Base-by-base conservation (phyloP, 2,329 filamentous ascomycete genomes). In the Alternaria alternata region DNA sequence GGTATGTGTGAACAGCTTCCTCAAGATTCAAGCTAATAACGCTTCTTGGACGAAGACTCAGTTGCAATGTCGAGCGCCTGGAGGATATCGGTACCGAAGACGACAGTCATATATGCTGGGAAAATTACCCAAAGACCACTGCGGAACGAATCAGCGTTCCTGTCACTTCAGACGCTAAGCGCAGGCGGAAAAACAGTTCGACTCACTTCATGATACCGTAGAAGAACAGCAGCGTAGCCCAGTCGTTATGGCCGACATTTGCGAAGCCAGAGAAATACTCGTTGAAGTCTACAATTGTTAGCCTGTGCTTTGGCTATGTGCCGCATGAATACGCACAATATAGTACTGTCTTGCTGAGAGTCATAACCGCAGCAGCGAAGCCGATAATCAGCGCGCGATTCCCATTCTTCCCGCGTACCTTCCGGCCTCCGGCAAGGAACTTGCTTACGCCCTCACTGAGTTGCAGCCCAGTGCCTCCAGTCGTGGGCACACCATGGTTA, bases 141-240 rank as follows among this genome's bases (percentile, higher is more conserved):
- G n/a, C 20, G 36, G 16, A 11, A 11, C 12, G 1, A 4, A 44
- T 72, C 26, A 70, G 59, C 22, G 48, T n/a, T 32, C 3, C 22
- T 18, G 7, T 39, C 44, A 44, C 12, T 47, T 22, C 16, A 18
- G 36, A 11, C 1, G 42, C 34, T 24, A 11, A 14, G 16, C 2
- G 28, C 22, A 20, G 5, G 57, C 22, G 16, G 26, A 38, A 39
- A 12, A 36, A 14, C 8, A 14, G 7, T 2, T 36, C 5, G 18
- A 80, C 86, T 81, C 78, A 89, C 87, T 91, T 91, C 32, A 89
- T 88, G 62, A 91, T 78, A 30, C 88, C 85, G 83, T 88, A 92
- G 24, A 89, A 76, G 32, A 86, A 79, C 11, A 89, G 66, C 42
- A 91, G 69, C 11, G 82, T 82, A 3, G 73, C 64, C 39, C 80